phyloP scores from a whole-genome alignment of 257 asterid genomes.

The Cruciata laevipes region DNA sequence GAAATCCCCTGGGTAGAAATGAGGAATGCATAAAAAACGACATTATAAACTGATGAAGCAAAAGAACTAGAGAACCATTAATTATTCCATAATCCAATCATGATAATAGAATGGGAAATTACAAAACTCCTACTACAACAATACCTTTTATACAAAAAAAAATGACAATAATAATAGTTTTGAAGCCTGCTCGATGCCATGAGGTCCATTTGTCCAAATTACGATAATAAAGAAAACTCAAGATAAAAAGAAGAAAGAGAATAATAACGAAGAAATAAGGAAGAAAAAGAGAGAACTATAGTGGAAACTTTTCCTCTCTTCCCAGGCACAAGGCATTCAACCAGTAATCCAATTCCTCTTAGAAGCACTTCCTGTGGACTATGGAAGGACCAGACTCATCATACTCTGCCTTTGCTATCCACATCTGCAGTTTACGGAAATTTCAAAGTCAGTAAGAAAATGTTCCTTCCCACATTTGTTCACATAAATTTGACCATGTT shows the following conservation, averaged over 20 bases:
- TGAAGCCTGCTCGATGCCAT: neutral
- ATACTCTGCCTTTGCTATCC: constrained; percentile 37
- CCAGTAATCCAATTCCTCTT: constrained; percentile 2
- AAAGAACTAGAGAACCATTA: neutral
- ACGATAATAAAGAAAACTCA: constrained; percentile 9
- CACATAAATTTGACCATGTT: neutral
- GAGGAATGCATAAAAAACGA: neutral
- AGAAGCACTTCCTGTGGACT: constrained; percentile 34
- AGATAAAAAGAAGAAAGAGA: constrained; percentile 5
- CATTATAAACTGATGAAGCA: neutral
- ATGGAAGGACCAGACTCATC: constrained; percentile 36
- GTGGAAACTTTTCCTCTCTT: neutral
- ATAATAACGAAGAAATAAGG: constrained; percentile 8
- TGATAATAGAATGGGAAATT: constrained; percentile 3
- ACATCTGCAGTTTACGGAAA: constrained; percentile 24
- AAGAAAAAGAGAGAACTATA: neutral
- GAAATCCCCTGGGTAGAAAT: too few relatives aligned
- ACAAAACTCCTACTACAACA: constrained; percentile 15
- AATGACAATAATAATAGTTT: neutral
- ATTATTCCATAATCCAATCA: constrained; percentile 9
- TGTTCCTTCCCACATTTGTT: neutral
- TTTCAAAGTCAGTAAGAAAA: neutral
- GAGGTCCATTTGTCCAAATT: constrained; percentile 12
- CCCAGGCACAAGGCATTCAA: neutral
- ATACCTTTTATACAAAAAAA: constrained; percentile 8